Percentiles rank a stretch among this genome's conserved stretches.
Evolutionary conservation across 306 rosid genomes (phyloP).

Genomic region (Albizia julibrissin): DNA sequence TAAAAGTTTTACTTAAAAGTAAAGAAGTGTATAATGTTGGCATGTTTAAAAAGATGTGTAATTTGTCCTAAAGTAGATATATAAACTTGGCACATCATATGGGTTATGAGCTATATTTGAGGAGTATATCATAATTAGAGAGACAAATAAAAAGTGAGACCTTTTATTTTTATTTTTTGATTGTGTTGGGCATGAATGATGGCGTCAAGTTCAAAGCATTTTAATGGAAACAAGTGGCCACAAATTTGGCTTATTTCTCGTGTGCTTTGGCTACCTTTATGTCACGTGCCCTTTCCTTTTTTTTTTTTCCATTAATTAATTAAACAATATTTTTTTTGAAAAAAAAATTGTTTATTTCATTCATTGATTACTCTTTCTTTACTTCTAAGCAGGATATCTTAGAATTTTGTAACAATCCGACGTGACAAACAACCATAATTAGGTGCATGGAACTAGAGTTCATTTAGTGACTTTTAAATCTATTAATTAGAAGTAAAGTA

Average conservation of each 20-base stretch:
- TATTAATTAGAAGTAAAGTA: not conserved
- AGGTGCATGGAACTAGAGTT: not conserved
- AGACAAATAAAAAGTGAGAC: slow-evolving; percentile 39
- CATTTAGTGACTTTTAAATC: not conserved
- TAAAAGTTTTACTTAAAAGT: not conserved
- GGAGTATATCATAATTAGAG: slow-evolving; percentile 41
- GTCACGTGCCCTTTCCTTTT: slow-evolving; percentile 42
- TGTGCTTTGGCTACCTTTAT: slow-evolving; percentile 34
- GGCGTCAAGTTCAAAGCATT: slow-evolving; percentile 36
- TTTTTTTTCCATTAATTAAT: slow-evolving; percentile 25
- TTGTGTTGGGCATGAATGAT: slow-evolving; percentile 36
- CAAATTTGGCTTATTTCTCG: slow-evolving; percentile 43
- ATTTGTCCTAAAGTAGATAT: not conserved
- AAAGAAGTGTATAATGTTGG: not conserved
- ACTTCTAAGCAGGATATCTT: not conserved
- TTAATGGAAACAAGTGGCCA: slow-evolving; percentile 33
- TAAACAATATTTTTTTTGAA: not conserved
- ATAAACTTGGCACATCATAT: not conserved
- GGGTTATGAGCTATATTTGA: slow-evolving; percentile 21
- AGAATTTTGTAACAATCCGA: not conserved
- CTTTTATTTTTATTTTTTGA: slow-evolving; percentile 16
- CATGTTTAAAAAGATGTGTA: not conserved
- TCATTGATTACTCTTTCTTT: not conserved
- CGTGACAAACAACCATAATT: not conserved
- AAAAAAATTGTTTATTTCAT: not conserved